phyloP scores from a whole-genome alignment of 2,329 filamentous ascomycete genomes.

The Ophiostoma quercus region DNA sequence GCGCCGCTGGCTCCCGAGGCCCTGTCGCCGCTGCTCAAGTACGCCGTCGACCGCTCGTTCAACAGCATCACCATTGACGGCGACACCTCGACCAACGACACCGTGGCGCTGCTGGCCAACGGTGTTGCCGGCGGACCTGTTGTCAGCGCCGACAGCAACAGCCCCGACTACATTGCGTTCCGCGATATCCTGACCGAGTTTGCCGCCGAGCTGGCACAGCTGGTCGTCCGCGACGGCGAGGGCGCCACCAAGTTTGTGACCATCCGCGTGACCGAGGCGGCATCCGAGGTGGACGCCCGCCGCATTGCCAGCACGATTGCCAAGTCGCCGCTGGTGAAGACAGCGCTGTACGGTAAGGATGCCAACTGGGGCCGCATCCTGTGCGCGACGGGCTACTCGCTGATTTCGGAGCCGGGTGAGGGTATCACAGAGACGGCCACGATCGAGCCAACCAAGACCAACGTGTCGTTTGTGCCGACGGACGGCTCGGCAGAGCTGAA shows the following conservation, averaged over 20 bases:
- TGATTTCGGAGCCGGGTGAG: slow-evolving; percentile 55
- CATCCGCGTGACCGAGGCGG: slow-evolving; percentile 72
- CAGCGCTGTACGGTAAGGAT: slow-evolving; percentile 91
- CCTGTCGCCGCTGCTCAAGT: slow-evolving; percentile 64
- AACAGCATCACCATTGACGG: slow-evolving; percentile 97
- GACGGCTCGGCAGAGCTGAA: slow-evolving; percentile 74
- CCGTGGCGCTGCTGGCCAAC: slow-evolving; percentile 89
- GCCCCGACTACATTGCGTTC: slow-evolving; percentile 65
- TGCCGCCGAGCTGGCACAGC: slow-evolving; percentile 77
- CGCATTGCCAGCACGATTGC: slow-evolving; percentile 84
- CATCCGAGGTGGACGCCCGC: slow-evolving; percentile 64
- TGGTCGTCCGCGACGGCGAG: slow-evolving; percentile 92
- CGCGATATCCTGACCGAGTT: slow-evolving; percentile 67
- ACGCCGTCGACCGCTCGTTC: slow-evolving; percentile 78
- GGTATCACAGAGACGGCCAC: slow-evolving; percentile 50
- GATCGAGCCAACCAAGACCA: slow-evolving; percentile 65
- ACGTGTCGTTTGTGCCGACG: slow-evolving; percentile 70
- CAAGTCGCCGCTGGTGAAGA: slow-evolving; percentile 90
- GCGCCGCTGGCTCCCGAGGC: slow-evolving; percentile 66
- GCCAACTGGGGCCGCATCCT: slow-evolving; percentile 98
- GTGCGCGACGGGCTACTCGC: slow-evolving; percentile 82
- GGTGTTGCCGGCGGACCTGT: slow-evolving; percentile 74
- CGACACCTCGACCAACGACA: slow-evolving; percentile 97
- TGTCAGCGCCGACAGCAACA: slow-evolving; percentile 49
- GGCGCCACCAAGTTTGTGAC: slow-evolving; percentile 98